Conservation (phyloP, 768 basidiomycete genomes). For the Leucocoprinus leucothites region DNA sequence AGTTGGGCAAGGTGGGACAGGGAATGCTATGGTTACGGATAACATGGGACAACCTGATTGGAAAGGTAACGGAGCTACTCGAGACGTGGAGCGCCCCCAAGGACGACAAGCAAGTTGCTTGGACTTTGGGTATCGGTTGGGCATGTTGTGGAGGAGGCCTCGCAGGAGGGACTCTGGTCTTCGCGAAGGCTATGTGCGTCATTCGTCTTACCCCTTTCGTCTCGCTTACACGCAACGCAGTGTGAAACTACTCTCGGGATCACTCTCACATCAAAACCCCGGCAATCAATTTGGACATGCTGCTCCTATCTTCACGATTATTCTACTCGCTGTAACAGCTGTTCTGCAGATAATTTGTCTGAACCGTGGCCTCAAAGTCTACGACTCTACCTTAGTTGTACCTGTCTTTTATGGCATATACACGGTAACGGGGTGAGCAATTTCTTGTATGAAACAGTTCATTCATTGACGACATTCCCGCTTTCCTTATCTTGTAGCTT, state of each 20-base stretch:
- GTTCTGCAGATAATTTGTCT: constrained; percentile 90
- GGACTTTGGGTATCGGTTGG: constrained; percentile 94
- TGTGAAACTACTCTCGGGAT: constrained; percentile 78
- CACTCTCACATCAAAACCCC: constrained; percentile 73
- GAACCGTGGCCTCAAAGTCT: constrained; percentile 85
- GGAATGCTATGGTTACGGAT: constrained; percentile 26
- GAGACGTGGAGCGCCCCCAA: constrained; percentile 76
- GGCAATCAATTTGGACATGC: constrained; percentile 87
- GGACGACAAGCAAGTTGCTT: constrained; percentile 82
- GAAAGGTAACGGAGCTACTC: constrained; percentile 55
- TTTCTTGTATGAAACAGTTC: neutral
- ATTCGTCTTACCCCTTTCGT: neutral
- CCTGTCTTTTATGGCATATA: constrained; percentile 95
- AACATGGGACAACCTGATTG: constrained; percentile 45
- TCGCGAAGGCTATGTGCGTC: constrained; percentile 66
- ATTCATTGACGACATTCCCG: constrained; percentile 9
- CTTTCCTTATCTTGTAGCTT: constrained; percentile 34
- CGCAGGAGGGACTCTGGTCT: constrained; percentile 86
- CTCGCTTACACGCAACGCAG: constrained; percentile 28
- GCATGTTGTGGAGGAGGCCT: constrained; percentile 89
- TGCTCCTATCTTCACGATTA: constrained; percentile 74
- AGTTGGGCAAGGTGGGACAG: constrained; percentile 19
- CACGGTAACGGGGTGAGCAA: constrained; percentile 70
- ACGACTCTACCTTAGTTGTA: constrained; percentile 88
- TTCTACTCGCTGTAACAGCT: constrained; percentile 68